A percentile compares a stretch with the other conserved stretches of the same genome.
These are phyloP conservation scores for Citrus mangshanensis DNA, from an alignment of 345 rosid genomes.

Conservation along the genomic window DNA sequence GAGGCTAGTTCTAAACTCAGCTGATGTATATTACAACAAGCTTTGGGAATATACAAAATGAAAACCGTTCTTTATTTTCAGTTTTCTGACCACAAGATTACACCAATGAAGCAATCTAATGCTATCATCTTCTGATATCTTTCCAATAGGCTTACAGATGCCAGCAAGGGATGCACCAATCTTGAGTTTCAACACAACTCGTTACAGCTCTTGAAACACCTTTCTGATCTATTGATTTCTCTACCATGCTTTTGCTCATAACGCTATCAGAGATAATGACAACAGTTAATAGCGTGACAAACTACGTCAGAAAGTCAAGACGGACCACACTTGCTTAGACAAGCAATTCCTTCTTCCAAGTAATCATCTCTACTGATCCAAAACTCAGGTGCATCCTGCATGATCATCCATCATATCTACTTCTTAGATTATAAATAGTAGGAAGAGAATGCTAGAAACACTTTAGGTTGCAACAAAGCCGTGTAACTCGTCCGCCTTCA, in stretches of 20 bases:
- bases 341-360: constrained; percentile 77
- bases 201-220: not conserved
- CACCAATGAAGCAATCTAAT: not conserved
- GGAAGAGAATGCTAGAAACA: not conserved
- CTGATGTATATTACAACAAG: not conserved
- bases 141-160: not conserved
- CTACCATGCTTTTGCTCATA: not conserved
- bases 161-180: not conserved
- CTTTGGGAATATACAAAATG: constrained; percentile 3
- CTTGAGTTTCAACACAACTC: not conserved
- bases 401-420: constrained; percentile 4
- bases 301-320: constrained; percentile 23
- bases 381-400: constrained; percentile 96
- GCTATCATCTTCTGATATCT: not conserved
- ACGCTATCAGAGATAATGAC: not conserved
- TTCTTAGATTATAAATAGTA: not conserved
- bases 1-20: not conserved
- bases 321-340: constrained; percentile 75
- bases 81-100: not conserved
- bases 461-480: not conserved
- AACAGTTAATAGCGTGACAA: not conserved
- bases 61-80: not conserved
- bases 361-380: constrained; percentile 96
- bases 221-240: not conserved
- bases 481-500: not conserved